Percentiles rank a stretch among this genome's conserved stretches.
These are phyloP conservation scores for Leccinum rimulosum DNA, from an alignment of 768 basidiomycete genomes.

Conservation along the genomic window DNA sequence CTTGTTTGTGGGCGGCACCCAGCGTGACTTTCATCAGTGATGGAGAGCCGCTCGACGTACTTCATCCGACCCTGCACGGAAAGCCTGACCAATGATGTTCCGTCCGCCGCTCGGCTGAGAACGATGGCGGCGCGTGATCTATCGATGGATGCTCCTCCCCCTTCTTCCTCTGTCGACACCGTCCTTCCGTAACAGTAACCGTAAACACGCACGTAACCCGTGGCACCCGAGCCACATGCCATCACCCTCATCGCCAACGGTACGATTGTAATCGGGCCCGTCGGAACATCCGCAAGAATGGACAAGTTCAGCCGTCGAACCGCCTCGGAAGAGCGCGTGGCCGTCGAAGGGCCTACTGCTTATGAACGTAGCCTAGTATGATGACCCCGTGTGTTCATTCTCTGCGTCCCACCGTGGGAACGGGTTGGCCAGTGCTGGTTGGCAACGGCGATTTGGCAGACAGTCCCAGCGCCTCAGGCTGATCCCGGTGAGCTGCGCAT, in stretches of 20 bases:
- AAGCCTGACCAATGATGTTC: conserved; percentile 3
- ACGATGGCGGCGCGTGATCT: conserved; percentile 9
- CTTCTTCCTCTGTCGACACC: no score
- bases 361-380: conserved; percentile 6
- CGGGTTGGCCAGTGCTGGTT: background rate
- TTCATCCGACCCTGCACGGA: conserved; percentile 15
- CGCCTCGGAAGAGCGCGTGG: conserved; percentile 6
- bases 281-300: conserved; percentile 9
- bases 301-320: background rate
- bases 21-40: background rate
- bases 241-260: background rate
- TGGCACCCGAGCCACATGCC: background rate
- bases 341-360: conserved; percentile 10
- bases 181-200: background rate
- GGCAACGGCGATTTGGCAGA: background rate
- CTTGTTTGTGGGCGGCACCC: background rate
- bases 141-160: background rate
- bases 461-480: background rate
- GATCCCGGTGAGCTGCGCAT: background rate
- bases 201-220: background rate
- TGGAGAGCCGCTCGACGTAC: background rate
- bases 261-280: background rate
- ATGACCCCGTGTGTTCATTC: conserved; percentile 4
- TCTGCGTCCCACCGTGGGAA: background rate
- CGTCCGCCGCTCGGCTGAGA: background rate